Conservation (phyloP, 441 rosid genomes). For the Gossypium aridum region DNA sequence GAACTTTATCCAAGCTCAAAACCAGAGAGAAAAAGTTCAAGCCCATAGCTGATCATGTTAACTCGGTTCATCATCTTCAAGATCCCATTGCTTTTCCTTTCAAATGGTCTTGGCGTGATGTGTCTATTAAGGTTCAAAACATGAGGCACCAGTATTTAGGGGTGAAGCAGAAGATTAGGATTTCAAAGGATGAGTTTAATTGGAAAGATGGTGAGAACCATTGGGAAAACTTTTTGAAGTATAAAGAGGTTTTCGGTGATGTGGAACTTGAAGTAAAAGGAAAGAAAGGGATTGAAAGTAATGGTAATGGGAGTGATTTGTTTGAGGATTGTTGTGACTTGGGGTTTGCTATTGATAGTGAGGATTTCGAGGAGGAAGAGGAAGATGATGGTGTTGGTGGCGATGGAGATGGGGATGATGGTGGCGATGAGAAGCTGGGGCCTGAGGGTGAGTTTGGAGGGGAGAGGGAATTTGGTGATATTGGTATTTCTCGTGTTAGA, state of each 20-base stretch:
- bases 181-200: constrained; percentile 43
- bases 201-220: constrained; percentile 75
- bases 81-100: constrained; percentile 58
- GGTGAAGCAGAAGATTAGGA: constrained; percentile 72
- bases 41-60: constrained; percentile 72
- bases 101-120: constrained; percentile 79
- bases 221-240: constrained; percentile 69
- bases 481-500: constrained; percentile 17
- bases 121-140: constrained; percentile 71
- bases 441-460: constrained; percentile 25
- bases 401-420: constrained; percentile 28
- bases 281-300: constrained; percentile 29
- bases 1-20: constrained; percentile 57
- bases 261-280: constrained; percentile 60
- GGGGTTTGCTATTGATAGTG: constrained; percentile 47
- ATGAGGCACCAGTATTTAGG: constrained; percentile 79
- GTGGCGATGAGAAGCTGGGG: constrained; percentile 21
- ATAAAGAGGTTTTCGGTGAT: constrained; percentile 76
- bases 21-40: constrained; percentile 73
- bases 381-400: constrained; percentile 36
- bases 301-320: constrained; percentile 31
- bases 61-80: constrained; percentile 49
- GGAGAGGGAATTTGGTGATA: constrained; percentile 30
- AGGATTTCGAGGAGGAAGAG: constrained; percentile 45
- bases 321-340: constrained; percentile 49